Evolutionary conservation across 140 eudicot species (phyloP), one percentile per base, ranked within the genome.

Genomic region (Stevia rebaudiana): DNA sequence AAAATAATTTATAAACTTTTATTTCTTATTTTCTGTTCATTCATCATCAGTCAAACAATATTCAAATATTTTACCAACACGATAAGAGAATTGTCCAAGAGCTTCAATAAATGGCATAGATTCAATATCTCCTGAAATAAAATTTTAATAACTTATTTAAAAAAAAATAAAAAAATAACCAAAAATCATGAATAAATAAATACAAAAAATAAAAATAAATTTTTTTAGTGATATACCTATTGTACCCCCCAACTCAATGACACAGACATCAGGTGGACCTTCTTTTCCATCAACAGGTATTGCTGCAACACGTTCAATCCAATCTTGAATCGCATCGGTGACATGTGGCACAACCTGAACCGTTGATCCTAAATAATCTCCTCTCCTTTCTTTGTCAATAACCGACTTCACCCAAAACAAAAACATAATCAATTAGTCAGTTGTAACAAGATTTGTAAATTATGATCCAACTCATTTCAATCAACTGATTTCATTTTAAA

Each of bases 181-280:
- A 6, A 19, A 56, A 37, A 47, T 15, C 15, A 57, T 52, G 18
- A 5, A 8, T 10, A 19, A 52, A 37, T 23, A 25, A 56, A 5
- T 8, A 10, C n/a, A 24, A 47, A 11, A n/a, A n/a, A n/a, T n/a
- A n/a, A n/a, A n/a, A n/a, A n/a, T n/a, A n/a, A n/a, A n/a, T n/a
- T 7, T 46, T 2, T 47, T 3, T 13, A 57, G 28, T 53, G 40
- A 33, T 43, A 28, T 78, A 90, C 97, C 97, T 70, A 92, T 85
- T 21, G 98, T 92, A n/a, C 98, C 98, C 67, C 98, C 98, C 84
- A 88, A 82, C 79, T 92, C 98, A 59, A 92, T 88, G 69, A 92
- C 98, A 81, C 97, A 92, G 56, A 88, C 96, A 85, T 92, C 98
- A 40, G 98, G 87, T 28, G 96, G 79, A 55, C 95, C 95, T 50